Percentiles rank a stretch among this genome's conserved stretches.
Conservation (phyloP, 768 basidiomycete species). For the Saitozyma podzolica region DNA sequence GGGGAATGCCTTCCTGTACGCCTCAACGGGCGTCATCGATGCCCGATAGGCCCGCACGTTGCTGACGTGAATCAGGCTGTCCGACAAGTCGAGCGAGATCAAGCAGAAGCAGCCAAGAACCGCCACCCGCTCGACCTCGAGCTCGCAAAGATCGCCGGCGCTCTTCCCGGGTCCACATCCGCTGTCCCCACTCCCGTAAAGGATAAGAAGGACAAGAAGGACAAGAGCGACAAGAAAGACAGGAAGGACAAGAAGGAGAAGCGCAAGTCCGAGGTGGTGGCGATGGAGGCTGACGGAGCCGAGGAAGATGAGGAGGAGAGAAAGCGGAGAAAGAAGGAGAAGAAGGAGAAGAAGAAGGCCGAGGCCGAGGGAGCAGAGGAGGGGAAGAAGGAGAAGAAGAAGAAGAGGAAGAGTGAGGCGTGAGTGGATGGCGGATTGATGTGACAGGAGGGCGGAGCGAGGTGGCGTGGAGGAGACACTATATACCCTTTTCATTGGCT, state of each 20-base stretch:
- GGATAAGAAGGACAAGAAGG: conserved; percentile 34
- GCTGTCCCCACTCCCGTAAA: conserved; percentile 16
- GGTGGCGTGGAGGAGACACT: no score
- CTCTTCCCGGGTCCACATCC: conserved; percentile 13
- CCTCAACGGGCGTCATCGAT: not conserved
- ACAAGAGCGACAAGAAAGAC: conserved; percentile 24
- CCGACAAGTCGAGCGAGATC: conserved; percentile 45
- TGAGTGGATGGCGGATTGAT: no score
- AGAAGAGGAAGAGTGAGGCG: conserved; percentile 32
- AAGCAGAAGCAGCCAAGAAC: conserved; percentile 24
- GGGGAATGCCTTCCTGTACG: not conserved
- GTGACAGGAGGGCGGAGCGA: no score
- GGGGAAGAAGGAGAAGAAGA: conserved; percentile 13
- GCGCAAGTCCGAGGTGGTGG: conserved; percentile 34
- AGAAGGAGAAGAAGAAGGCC: conserved; percentile 31
- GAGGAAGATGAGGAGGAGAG: conserved; percentile 22
- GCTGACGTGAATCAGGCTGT: conserved; percentile 32
- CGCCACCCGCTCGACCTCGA: conserved; percentile 42
- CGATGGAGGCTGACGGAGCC: conserved; percentile 28
- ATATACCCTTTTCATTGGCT: no score
- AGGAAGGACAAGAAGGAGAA: conserved; percentile 51
- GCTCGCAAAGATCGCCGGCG: conserved; percentile 42
- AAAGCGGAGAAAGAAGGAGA: conserved; percentile 37
- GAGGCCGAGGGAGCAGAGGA: not conserved
- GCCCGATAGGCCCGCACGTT: not conserved